phyloP scores from a whole-genome alignment of 768 basidiomycete species.

The Suillus variegatus region DNA sequence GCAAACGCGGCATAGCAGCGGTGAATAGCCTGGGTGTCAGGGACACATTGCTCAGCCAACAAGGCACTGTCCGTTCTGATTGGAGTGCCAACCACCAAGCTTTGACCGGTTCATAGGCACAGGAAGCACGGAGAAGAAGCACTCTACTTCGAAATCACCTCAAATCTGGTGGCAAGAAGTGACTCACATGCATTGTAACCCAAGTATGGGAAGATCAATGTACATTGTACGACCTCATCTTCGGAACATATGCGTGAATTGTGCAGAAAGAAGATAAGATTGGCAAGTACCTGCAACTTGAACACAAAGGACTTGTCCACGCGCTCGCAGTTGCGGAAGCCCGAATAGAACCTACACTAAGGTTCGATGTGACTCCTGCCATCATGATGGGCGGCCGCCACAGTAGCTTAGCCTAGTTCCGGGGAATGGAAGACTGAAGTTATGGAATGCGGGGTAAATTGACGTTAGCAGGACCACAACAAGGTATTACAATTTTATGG shows the following conservation, averaged over 20 bases:
- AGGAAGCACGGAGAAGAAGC: constrained; percentile 21
- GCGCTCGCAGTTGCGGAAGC: background rate
- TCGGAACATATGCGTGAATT: constrained; percentile 2
- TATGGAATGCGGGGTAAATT: background rate
- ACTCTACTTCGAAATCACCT: constrained; percentile 12
- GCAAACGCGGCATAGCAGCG: constrained; percentile 11
- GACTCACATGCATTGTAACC: constrained; percentile 32
- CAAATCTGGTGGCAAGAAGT: constrained; percentile 11
- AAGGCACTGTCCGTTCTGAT: constrained; percentile 3
- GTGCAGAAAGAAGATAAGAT: background rate
- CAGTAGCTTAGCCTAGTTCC: constrained; percentile 1
- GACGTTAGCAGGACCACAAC: background rate
- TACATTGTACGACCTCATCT: constrained; percentile 12
- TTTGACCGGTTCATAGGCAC: constrained; percentile 10
- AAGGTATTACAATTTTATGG: background rate
- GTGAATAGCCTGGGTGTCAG: constrained; percentile 1
- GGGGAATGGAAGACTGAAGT: background rate
- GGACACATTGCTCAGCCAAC: background rate
- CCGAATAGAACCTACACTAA: constrained; percentile 2
- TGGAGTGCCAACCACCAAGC: constrained; percentile 19
- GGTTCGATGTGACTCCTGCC: background rate
- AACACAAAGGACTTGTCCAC: background rate
- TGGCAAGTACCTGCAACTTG: background rate
- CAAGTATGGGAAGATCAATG: constrained; percentile 33
- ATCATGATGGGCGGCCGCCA: background rate